These are phyloP conservation scores for Tuber brumale DNA, from an alignment of 495 filamentous ascomycete genomes.

Conservation along the genomic window DNA sequence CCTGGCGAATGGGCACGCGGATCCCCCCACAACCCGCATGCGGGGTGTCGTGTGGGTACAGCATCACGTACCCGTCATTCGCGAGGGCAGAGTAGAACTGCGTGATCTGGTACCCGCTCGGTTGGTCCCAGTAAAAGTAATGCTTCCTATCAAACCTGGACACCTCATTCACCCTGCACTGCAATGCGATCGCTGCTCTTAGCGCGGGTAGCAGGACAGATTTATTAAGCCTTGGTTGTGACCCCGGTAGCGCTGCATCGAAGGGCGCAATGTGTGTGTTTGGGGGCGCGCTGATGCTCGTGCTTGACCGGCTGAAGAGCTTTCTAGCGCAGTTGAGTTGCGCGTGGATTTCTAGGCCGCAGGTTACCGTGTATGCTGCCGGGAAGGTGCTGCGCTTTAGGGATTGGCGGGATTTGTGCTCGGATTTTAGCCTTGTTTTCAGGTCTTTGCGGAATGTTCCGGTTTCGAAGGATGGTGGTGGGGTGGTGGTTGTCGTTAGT, in stretches of 20 bases:
- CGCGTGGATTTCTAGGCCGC: conserved; percentile 95
- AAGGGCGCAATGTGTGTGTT: conserved; percentile 85
- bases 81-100: conserved; percentile 92
- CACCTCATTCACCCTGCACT: conserved; percentile 64
- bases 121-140: conserved; percentile 98
- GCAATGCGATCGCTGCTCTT: conserved; percentile 76
- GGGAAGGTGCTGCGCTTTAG: not conserved
- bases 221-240: conserved; percentile 74
- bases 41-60: conserved; percentile 65
- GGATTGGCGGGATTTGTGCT: not conserved
- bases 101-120: conserved; percentile 92
- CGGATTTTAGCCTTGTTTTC: not conserved
- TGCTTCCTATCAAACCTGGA: conserved; percentile 94
- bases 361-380: conserved; percentile 58
- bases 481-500: not conserved
- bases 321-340: conserved; percentile 82
- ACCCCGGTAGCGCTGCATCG: conserved; percentile 82
- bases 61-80: conserved; percentile 60
- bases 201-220: conserved; percentile 81
- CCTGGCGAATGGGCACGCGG: conserved; percentile 74
- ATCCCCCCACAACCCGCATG: conserved; percentile 55
- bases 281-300: conserved; percentile 60
- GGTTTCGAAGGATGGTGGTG: not conserved
- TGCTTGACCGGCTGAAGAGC: conserved; percentile 74
- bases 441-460: not conserved